These are phyloP conservation scores for Botrytis medusae DNA, from an alignment of 2,329 filamentous ascomycete genomes.

Conservation along the genomic window DNA sequence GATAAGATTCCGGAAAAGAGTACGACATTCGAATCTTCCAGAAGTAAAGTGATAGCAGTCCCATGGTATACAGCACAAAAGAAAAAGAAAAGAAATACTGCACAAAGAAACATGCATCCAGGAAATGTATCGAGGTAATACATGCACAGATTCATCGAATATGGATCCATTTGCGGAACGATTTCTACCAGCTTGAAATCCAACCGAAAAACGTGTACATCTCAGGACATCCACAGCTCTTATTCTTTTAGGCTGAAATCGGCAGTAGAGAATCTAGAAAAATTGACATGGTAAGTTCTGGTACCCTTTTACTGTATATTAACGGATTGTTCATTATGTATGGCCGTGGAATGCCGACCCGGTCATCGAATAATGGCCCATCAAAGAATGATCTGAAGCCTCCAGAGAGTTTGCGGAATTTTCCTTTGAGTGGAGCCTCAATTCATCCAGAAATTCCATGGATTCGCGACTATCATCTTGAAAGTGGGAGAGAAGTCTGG, in stretches of 20 bases:
- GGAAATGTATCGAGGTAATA: neutral
- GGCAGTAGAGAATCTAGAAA: conserved; percentile 2
- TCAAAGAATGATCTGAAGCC: neutral
- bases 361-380: neutral
- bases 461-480: neutral
- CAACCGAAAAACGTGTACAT: neutral
- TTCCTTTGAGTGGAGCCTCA: neutral
- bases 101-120: neutral
- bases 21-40: neutral
- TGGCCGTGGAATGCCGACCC: neutral
- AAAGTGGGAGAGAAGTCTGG: neutral
- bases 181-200: neutral
- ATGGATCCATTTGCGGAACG: neutral
- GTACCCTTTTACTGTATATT: neutral
- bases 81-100: neutral
- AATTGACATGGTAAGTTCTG: neutral
- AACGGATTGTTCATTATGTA: neutral
- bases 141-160: neutral
- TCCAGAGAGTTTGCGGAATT: neutral
- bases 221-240: neutral
- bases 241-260: neutral
- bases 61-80: neutral
- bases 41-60: neutral
- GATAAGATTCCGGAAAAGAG: neutral
- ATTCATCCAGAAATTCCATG: neutral